Base-by-base conservation (phyloP, 495 filamentous ascomycete species). In the Talaromyces liani region DNA sequence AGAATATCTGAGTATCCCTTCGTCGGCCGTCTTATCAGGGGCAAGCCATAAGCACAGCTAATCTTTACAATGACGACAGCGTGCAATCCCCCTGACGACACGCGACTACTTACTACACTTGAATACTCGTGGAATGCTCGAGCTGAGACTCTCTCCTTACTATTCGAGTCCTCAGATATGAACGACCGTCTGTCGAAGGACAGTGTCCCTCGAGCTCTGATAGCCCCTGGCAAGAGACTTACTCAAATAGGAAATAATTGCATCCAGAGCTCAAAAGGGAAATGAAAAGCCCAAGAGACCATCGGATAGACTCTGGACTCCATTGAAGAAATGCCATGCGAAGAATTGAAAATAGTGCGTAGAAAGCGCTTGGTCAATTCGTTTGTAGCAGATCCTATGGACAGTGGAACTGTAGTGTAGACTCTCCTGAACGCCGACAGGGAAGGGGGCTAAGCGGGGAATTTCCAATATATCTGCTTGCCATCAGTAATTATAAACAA, bases 201-300 rank as follows among this genome's bases (percentile, higher is more conserved):
- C 45, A 5, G n/a, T n/a, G n/a, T n/a, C n/a, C 3, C 1, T 49
- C n/a, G 45, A 49, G 45, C 45, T 49, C 45, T 22, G n/a, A 49
- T 1, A 2, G 45, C 18, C 16, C 45, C 45, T 14, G 16, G 34
- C 31, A 18, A 57, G 45, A 59, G 20, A 20, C 31, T 59, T 59
- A 59, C 57, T 22, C 45, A 10, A 20, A 16, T 8, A 53, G 57
- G 14, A 12, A 16, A 58, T 8, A 54, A 20, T 9, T 39, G 6
- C 8, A 9, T 0, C 41, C 27, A 53, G 0, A n/a, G 18, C 56
- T 29, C 74, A 57, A 56, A 56, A 8, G n/a, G 54, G 45, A 18
- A 18, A 20, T 20, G 39, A 20, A 20, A 49, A 9, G 45, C 9
- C n/a, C n/a, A 49, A 20, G 16, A 18, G 45, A 9, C 10, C 0